These are phyloP conservation scores for Pyrenophora tritici-repentis DNA, from an alignment of 2,329 filamentous ascomycete genomes.

Conservation along the genomic window DNA sequence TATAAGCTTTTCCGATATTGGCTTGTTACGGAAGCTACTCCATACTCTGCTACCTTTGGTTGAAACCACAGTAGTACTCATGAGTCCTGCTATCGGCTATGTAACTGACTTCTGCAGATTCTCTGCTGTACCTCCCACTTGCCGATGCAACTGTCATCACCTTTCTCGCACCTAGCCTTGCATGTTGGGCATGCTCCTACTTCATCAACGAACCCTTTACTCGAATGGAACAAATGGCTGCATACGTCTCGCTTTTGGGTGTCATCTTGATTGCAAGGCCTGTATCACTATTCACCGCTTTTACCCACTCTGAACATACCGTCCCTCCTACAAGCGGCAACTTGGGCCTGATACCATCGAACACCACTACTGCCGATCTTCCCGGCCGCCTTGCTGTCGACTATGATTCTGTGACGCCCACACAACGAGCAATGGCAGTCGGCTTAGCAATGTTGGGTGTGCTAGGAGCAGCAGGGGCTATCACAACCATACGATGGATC, in stretches of 20 bases:
- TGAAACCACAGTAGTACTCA: constrained; percentile 4
- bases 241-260: constrained; percentile 73
- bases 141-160: constrained; percentile 89
- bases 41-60: background rate
- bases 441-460: constrained; percentile 76
- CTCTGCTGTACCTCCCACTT: constrained; percentile 77
- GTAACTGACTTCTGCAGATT: constrained; percentile 51
- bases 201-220: constrained; percentile 79
- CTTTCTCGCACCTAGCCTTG: constrained; percentile 78
- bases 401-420: constrained; percentile 58
- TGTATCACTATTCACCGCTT: constrained; percentile 57
- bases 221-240: constrained; percentile 74
- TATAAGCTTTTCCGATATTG: constrained; percentile 4
- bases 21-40: background rate
- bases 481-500: constrained; percentile 76
- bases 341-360: constrained; percentile 37
- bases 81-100: constrained; percentile 21
- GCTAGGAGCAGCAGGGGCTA: constrained; percentile 67
- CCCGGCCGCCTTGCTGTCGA: constrained; percentile 38
- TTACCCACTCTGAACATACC: constrained; percentile 28
- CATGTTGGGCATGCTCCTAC: constrained; percentile 79
- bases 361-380: constrained; percentile 22
- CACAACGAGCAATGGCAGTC: constrained; percentile 72
- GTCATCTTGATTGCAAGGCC: constrained; percentile 85
- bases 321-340: constrained; percentile 41